These are phyloP conservation scores for Termitomyces sp. DNA, from an alignment of 768 basidiomycete species.

Conservation along the genomic window DNA sequence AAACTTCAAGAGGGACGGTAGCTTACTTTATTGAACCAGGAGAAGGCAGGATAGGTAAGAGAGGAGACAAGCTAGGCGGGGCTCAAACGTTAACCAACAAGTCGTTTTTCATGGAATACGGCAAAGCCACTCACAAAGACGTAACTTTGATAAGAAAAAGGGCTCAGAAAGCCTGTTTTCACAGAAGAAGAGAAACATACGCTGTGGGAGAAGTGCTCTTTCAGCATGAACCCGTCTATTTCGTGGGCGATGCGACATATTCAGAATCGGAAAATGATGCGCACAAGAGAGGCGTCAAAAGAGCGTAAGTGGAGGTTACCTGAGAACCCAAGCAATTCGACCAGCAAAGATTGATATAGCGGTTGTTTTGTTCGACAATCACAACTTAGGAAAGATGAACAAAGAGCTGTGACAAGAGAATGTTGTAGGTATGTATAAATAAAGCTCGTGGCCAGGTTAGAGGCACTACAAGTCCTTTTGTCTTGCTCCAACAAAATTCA, in stretches of 20 bases:
- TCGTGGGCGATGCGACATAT: slow-evolving; percentile 5
- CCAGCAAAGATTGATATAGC: not conserved
- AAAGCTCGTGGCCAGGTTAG: not conserved
- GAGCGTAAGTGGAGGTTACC: slow-evolving; percentile 1
- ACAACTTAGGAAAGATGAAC: not conserved
- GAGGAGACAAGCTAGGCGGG: not conserved
- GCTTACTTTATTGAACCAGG: not conserved
- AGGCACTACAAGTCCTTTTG: not conserved
- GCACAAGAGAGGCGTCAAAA: not conserved
- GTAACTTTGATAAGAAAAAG: not conserved
- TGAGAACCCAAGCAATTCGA: not conserved
- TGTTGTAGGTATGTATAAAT: not conserved
- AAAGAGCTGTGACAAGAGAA: not conserved
- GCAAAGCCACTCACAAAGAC: slow-evolving; percentile 2
- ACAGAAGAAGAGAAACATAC: not conserved
- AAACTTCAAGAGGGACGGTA: no score
- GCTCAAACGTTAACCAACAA: not conserved
- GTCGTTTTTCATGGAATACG: not conserved
- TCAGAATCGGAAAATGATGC: not conserved
- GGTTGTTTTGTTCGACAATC: not conserved
- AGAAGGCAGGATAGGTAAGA: no score
- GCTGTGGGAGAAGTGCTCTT: not conserved
- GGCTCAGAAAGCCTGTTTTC: not conserved
- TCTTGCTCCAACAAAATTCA: slow-evolving; percentile 9
- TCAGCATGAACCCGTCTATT: slow-evolving; percentile 2